phyloP scores from a whole-genome alignment of 2,329 filamentous ascomycete species.

The Neoscytalidium dimidiatum region DNA sequence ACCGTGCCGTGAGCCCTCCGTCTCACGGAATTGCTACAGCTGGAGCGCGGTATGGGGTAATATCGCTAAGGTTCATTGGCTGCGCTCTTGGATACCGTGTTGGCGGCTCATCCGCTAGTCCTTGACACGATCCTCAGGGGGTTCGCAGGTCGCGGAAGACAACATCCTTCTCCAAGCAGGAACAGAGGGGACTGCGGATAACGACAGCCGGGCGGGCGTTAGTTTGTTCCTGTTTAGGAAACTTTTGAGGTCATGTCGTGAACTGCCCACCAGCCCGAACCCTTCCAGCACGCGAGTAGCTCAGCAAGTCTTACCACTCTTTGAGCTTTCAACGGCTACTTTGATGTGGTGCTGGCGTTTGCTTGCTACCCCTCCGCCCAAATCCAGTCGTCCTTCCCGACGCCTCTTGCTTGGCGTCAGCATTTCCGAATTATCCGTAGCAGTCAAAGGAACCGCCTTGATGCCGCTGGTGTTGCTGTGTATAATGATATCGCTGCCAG shows the following conservation, averaged over 20 bases:
- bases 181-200: not conserved
- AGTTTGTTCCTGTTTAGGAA: not conserved
- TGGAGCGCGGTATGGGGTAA: not conserved
- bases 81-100: not conserved
- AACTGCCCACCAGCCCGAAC: constrained; percentile 21
- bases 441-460: too few species aligned
- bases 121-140: not conserved
- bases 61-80: not conserved
- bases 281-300: constrained; percentile 23
- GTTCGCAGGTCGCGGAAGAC: not conserved
- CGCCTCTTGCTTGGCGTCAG: too few species aligned
- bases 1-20: too few species aligned
- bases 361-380: too few species aligned
- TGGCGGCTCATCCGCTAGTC: not conserved
- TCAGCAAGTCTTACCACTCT: too few species aligned
- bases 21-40: not conserved
- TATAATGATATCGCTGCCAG: too few species aligned
- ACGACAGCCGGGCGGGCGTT: not conserved
- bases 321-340: too few species aligned
- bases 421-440: too few species aligned
- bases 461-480: too few species aligned
- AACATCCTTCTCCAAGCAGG: not conserved
- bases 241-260: not conserved
- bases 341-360: too few species aligned
- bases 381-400: too few species aligned